These are phyloP conservation scores for Kokia cookei DNA, from an alignment of 441 rosid species.

Conservation along the genomic window DNA sequence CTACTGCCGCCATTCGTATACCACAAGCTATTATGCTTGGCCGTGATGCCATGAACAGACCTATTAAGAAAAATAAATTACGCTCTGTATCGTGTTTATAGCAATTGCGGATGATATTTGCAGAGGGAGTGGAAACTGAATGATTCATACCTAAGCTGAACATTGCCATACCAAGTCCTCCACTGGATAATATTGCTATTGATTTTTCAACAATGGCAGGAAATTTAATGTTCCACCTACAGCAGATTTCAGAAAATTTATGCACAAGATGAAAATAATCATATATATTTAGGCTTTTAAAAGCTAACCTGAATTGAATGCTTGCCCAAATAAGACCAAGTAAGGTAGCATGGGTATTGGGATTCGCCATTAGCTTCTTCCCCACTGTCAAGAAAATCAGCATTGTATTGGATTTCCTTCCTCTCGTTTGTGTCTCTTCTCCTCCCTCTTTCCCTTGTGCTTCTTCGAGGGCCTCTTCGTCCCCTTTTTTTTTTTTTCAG, in stretches of 20 bases:
- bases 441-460: constrained; percentile 32
- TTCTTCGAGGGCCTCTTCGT: constrained; percentile 31
- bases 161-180: constrained; percentile 98
- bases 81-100: not conserved
- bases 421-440: constrained; percentile 36
- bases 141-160: constrained; percentile 76
- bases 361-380: constrained; percentile 66
- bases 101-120: not conserved
- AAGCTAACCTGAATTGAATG: constrained; percentile 59
- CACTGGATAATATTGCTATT: constrained; percentile 56
- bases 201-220: constrained; percentile 70
- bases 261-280: not conserved
- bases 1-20: constrained; percentile 34
- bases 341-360: constrained; percentile 76
- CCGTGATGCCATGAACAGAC: constrained; percentile 83
- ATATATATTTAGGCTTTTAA: not conserved
- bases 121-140: not conserved
- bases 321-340: constrained; percentile 76
- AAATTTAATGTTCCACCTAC: constrained; percentile 63
- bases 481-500: not conserved
- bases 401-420: constrained; percentile 33
- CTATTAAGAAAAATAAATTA: constrained; percentile 21
- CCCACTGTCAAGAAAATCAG: constrained; percentile 54
- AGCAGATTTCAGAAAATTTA: not conserved
- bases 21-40: constrained; percentile 75